Conservation (phyloP, 1,139 yeast species). For the Magnusiomyces magnusii region DNA sequence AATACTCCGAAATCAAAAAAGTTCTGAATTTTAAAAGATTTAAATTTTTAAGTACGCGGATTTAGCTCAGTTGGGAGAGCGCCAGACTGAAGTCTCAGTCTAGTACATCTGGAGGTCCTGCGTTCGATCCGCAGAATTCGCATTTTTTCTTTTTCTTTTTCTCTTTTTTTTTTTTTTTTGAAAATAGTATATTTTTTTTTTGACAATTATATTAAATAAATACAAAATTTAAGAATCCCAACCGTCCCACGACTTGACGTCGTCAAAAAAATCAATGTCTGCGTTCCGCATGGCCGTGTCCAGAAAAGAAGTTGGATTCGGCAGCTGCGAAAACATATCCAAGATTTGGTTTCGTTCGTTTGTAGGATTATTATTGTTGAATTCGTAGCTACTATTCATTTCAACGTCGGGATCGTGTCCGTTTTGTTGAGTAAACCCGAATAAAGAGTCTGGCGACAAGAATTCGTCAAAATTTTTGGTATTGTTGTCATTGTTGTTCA, state of each 20-base stretch:
- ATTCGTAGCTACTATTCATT: not conserved
- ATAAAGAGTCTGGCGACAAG: not conserved
- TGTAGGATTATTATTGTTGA: not conserved
- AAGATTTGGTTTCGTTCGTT: constrained; percentile 22
- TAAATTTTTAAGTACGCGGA: constrained; percentile 2
- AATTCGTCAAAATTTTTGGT: not conserved
- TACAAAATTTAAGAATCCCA: not conserved
- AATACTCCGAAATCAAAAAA: no score
- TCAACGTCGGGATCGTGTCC: not conserved
- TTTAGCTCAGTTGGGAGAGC: constrained; percentile 14
- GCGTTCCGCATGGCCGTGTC: constrained; percentile 26
- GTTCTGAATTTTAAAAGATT: no score
- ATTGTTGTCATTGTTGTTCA: not conserved
- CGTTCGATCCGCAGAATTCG: constrained; percentile 92
- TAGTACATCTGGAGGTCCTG: constrained; percentile 60
- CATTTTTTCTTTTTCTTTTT: constrained; percentile 31
- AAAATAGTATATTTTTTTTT: not conserved
- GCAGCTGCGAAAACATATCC: constrained; percentile 33
- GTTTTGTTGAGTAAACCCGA: not conserved
- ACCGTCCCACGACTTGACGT: constrained; percentile 10
- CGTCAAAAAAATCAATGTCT: constrained; percentile 25
- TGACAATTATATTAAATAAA: no score
- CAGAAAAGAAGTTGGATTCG: constrained; percentile 33
- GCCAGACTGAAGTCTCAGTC: constrained; percentile 12
- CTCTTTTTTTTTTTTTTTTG: not conserved